Percentiles rank a stretch among this genome's conserved stretches.
Conservation (phyloP, 2,329 filamentous ascomycete genomes). For the Colletotrichum noveboracense region DNA sequence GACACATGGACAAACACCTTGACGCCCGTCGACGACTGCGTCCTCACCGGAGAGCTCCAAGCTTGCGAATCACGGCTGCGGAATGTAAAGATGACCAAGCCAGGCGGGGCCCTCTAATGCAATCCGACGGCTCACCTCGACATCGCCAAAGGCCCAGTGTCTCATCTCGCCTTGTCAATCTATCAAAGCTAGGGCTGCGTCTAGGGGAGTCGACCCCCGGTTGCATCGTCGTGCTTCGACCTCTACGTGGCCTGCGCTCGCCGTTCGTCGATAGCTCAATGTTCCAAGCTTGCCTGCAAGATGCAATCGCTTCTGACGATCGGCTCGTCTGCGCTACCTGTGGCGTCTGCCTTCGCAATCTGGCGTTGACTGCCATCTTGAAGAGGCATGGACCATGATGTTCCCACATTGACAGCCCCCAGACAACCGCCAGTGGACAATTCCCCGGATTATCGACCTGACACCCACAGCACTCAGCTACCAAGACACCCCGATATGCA, state of each 20-base stretch:
- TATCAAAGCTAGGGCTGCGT: not conserved
- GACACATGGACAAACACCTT: not conserved
- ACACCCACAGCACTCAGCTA: not conserved
- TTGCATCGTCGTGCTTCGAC: constrained; percentile 5
- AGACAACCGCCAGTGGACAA: not conserved
- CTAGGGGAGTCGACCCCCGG: not conserved
- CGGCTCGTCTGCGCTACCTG: not conserved
- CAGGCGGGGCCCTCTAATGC: not conserved
- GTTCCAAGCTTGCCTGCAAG: not conserved
- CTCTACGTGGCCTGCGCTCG: not conserved
- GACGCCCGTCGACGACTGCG: not conserved
- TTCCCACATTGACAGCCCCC: constrained; percentile 1
- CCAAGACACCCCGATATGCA: not conserved
- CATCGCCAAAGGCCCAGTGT: not conserved
- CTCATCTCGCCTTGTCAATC: not conserved
- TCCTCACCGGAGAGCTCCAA: not conserved
- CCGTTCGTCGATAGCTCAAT: not conserved
- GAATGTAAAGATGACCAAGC: not conserved
- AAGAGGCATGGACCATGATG: not conserved
- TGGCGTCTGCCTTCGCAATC: not conserved
- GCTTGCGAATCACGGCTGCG: not conserved
- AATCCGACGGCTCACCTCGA: not conserved
- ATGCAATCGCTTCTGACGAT: constrained; percentile 7
- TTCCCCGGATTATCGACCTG: not conserved
- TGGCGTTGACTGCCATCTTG: not conserved